A percentile compares a stretch with the other conserved stretches of the same genome.
Conservation (phyloP, 306 rosid genomes). For the Gastrolobium bilobum region DNA sequence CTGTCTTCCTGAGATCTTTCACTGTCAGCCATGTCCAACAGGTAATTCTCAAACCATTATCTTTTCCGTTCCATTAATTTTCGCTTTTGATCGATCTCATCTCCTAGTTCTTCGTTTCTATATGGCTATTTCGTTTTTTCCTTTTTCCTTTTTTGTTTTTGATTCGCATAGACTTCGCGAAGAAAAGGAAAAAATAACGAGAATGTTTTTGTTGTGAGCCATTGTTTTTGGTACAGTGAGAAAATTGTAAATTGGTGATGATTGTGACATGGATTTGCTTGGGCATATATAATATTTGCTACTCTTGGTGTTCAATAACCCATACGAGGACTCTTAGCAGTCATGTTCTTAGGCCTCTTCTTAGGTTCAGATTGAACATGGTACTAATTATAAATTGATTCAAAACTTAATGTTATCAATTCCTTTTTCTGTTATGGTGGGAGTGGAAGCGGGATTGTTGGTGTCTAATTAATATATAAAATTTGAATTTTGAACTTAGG, state of each 20-base stretch:
- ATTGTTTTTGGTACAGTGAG: slow-evolving; percentile 27
- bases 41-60: slow-evolving; percentile 49
- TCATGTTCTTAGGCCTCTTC: not conserved
- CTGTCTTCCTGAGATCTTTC: slow-evolving; percentile 7
- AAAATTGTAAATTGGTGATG: slow-evolving; percentile 5
- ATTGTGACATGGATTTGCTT: not conserved
- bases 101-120: not conserved
- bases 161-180: not conserved
- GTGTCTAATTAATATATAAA: not conserved
- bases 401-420: not conserved
- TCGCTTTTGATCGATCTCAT: slow-evolving; percentile 1
- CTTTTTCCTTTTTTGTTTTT: not conserved
- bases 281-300: not conserved
- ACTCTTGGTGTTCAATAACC: not conserved
- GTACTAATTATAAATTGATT: not conserved
- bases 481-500: slow-evolving; percentile 13
- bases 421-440: not conserved
- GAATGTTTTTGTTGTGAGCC: not conserved
- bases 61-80: not conserved
- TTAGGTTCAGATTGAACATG: too few species aligned
- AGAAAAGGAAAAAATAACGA: not conserved
- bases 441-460: not conserved
- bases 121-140: not conserved
- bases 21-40: slow-evolving; percentile 65
- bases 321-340: not conserved